These are phyloP conservation scores for Lizonia empirigonia DNA, from an alignment of 2,329 filamentous ascomycete genomes.

Conservation along the genomic window DNA sequence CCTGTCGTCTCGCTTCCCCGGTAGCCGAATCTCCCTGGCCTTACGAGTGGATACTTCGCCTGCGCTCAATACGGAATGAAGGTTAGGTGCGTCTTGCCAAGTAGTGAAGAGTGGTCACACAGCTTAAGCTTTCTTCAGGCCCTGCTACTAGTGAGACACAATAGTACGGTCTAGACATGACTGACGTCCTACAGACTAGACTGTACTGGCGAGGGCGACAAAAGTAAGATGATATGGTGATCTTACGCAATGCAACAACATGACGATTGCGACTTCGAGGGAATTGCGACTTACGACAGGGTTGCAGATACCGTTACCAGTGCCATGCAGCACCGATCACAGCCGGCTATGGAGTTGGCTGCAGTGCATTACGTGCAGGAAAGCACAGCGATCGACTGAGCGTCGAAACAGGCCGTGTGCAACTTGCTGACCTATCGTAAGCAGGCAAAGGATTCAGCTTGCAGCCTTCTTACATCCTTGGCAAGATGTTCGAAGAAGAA, in stretches of 20 bases:
- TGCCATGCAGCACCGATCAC: not conserved
- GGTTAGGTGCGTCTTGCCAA: slow-evolving; percentile 5
- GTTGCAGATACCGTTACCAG: slow-evolving; percentile 5
- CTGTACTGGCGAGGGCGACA: not conserved
- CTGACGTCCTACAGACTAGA: slow-evolving; percentile 8
- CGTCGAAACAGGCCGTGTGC: slow-evolving; percentile 7
- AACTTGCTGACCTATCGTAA: slow-evolving; percentile 5
- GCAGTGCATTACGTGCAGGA: slow-evolving; percentile 14
- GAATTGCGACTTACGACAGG: not conserved
- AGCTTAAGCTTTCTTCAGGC: not conserved
- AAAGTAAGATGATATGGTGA: not conserved
- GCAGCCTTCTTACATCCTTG: slow-evolving; percentile 8
- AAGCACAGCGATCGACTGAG: slow-evolving; percentile 12
- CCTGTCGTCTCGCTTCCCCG: slow-evolving; percentile 4
- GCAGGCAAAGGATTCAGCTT: not conserved
- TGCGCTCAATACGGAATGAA: not conserved
- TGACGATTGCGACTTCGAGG: not conserved
- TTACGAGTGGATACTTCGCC: slow-evolving; percentile 6
- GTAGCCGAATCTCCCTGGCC: slow-evolving; percentile 5
- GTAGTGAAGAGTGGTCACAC: slow-evolving; percentile 2
- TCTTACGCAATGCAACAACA: slow-evolving; percentile 6
- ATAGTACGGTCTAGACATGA: slow-evolving; percentile 2
- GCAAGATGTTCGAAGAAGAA: not conserved
- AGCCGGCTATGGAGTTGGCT: not conserved
- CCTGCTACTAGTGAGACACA: not conserved